These are phyloP conservation scores for Fragilaria crotonensis DNA, from an alignment of 108 stramenopile species.

Conservation along the genomic window DNA sequence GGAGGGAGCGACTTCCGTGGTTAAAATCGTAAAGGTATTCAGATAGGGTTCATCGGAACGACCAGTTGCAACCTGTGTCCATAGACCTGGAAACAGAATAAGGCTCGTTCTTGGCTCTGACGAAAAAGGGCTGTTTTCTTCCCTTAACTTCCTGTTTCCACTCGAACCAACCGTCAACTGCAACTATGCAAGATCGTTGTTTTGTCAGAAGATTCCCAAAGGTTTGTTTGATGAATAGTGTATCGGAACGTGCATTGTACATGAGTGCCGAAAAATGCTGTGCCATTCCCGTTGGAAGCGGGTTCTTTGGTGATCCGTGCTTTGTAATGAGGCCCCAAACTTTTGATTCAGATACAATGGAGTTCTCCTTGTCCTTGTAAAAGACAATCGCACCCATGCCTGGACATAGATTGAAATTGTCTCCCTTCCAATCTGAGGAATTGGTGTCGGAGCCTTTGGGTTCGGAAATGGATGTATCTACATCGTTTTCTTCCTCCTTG, in stretches of 20 bases:
- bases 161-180: conserved; percentile 82
- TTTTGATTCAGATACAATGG: conserved; percentile 22
- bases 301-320: conserved; percentile 34
- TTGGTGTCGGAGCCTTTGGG: not conserved
- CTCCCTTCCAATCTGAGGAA: not conserved
- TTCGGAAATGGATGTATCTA: not conserved
- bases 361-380: conserved; percentile 6
- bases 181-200: conserved; percentile 55
- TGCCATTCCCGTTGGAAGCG: conserved; percentile 33
- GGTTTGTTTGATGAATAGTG: conserved; percentile 54
- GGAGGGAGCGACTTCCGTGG: conserved; percentile 53
- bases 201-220: conserved; percentile 37
- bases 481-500: not conserved
- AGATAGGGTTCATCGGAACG: conserved; percentile 25
- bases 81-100: conserved; percentile 57
- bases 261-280: conserved; percentile 53
- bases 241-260: conserved; percentile 82
- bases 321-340: conserved; percentile 73
- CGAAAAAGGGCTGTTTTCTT: conserved; percentile 78
- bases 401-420: conserved; percentile 52
- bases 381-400: conserved; percentile 41
- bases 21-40: conserved; percentile 66
- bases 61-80: conserved; percentile 53
- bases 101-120: conserved; percentile 19
- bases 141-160: conserved; percentile 53